Conservation (phyloP, 305 asterid species). For the Fraxinus sp. region DNA sequence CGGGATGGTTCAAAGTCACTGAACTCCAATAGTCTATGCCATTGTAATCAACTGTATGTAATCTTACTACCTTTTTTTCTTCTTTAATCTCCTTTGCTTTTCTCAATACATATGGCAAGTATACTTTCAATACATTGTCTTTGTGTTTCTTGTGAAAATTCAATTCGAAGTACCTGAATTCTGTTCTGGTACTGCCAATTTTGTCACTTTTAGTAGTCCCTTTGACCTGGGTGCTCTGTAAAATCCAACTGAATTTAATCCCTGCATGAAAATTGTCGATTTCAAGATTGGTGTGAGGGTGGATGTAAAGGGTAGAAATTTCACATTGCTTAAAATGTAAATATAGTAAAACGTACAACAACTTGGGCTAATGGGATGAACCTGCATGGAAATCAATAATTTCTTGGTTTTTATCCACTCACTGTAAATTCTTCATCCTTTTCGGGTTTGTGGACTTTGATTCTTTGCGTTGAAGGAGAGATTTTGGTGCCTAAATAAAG, state of each 20-base stretch:
- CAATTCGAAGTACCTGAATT: conserved; percentile 49
- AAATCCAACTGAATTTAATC: conserved; percentile 45
- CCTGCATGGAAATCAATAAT: conserved; percentile 37
- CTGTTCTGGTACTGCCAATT: conserved; percentile 30
- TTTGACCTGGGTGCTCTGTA: conserved; percentile 39
- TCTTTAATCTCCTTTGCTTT: conserved; percentile 58
- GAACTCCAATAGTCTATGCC: conserved; percentile 71
- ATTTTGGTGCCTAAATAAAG: conserved; percentile 52
- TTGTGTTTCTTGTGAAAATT: conserved; percentile 54
- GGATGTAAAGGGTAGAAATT: not conserved
- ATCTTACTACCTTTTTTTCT: conserved; percentile 46
- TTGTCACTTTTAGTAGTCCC: conserved; percentile 21
- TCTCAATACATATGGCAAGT: conserved; percentile 43
- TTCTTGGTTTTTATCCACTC: conserved; percentile 57
- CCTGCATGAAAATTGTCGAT: conserved; percentile 15
- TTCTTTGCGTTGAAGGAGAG: conserved; percentile 45
- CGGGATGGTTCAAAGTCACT: conserved; percentile 66
- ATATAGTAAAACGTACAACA: not conserved
- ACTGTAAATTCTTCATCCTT: conserved; percentile 48
- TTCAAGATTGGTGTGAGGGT: not conserved
- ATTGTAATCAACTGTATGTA: conserved; percentile 64
- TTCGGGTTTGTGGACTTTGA: conserved; percentile 56
- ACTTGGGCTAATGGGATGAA: conserved; percentile 14
- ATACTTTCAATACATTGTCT: conserved; percentile 43
- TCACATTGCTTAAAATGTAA: not conserved